These are phyloP conservation scores for Geranomyces michiganensis DNA, from an alignment of 192 early-diverging fungal species.

Conservation along the genomic window DNA sequence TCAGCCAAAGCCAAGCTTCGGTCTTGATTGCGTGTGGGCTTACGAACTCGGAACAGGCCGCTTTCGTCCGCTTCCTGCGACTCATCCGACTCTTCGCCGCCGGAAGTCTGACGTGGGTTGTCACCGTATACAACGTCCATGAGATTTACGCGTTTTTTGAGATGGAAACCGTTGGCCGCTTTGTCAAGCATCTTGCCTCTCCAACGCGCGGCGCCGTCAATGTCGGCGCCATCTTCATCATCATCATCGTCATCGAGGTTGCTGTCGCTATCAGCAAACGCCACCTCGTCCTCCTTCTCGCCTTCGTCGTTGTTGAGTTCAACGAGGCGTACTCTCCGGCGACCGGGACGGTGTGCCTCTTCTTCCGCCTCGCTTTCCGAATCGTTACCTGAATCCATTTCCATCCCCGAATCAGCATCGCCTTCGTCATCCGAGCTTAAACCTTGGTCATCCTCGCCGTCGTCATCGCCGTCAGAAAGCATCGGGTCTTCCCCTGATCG, in stretches of 20 bases:
- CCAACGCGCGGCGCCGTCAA: conserved; percentile 58
- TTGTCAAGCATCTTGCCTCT: conserved; percentile 69
- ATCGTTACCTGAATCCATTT: conserved; percentile 34
- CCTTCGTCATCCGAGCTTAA: conserved; percentile 46
- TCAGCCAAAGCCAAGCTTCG: conserved; percentile 60
- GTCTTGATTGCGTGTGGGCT: conserved; percentile 29
- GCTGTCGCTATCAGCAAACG: conserved; percentile 69
- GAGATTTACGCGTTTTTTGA: conserved; percentile 70
- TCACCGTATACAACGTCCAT: conserved; percentile 90
- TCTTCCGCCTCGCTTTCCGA: conserved; percentile 37
- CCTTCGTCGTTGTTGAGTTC: conserved; percentile 49
- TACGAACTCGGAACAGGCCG: conserved; percentile 63
- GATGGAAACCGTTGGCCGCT: conserved; percentile 59
- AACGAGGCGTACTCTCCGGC: conserved; percentile 52
- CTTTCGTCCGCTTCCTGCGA: conserved; percentile 55
- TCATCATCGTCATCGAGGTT: conserved; percentile 66
- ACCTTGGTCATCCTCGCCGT: conserved; percentile 55
- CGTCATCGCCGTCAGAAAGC: conserved; percentile 58
- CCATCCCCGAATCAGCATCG: conserved; percentile 36
- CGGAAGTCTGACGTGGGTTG: conserved; percentile 28
- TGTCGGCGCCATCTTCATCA: conserved; percentile 57
- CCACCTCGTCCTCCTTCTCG: conserved; percentile 22
- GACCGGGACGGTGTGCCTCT: conserved; percentile 19
- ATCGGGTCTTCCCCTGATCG: conserved; percentile 51
- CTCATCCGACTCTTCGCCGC: conserved; percentile 35